A percentile compares a stretch with the other conserved stretches of the same genome.
Conservation (phyloP, 2,329 filamentous ascomycete genomes). For the Penicillium sp. region DNA sequence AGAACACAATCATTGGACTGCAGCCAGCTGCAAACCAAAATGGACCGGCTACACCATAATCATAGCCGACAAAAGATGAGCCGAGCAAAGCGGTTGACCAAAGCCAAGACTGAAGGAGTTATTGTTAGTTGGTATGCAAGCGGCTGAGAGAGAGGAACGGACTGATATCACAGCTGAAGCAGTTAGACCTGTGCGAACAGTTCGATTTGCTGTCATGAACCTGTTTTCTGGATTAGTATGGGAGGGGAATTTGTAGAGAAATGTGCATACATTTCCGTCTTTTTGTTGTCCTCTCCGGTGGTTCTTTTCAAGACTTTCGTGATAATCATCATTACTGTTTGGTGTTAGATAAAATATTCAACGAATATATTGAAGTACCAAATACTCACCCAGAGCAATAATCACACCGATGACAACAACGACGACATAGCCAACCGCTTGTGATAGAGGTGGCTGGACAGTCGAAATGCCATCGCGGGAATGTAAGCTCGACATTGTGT, state of each 20-base stretch:
- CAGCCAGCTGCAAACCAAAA: slow-evolving; percentile 60
- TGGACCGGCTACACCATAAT: slow-evolving; percentile 54
- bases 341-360: neutral
- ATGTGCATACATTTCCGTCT: slow-evolving; percentile 48
- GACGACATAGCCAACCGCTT: slow-evolving; percentile 44
- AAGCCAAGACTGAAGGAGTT: slow-evolving; percentile 45
- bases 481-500: slow-evolving; percentile 15
- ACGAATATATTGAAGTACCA: neutral
- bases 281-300: slow-evolving; percentile 51
- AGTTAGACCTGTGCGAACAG: slow-evolving; percentile 51
- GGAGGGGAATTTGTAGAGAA: neutral
- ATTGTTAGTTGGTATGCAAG: neutral
- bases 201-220: slow-evolving; percentile 56
- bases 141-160: neutral
- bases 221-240: slow-evolving; percentile 18
- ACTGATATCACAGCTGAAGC: slow-evolving; percentile 54
- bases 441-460: slow-evolving; percentile 35
- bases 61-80: slow-evolving; percentile 52
- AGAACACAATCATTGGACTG: slow-evolving; percentile 57
- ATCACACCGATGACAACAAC: slow-evolving; percentile 43
- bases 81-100: slow-evolving; percentile 55
- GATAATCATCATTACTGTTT: slow-evolving; percentile 46
- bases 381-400: slow-evolving; percentile 37
- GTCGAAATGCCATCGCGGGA: slow-evolving; percentile 16
- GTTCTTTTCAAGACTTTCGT: slow-evolving; percentile 50